Evolutionary conservation across 1,139 yeast genomes (phyloP), one percentile per base, ranked within the genome.

Genomic region (Hyphopichia fennica): DNA sequence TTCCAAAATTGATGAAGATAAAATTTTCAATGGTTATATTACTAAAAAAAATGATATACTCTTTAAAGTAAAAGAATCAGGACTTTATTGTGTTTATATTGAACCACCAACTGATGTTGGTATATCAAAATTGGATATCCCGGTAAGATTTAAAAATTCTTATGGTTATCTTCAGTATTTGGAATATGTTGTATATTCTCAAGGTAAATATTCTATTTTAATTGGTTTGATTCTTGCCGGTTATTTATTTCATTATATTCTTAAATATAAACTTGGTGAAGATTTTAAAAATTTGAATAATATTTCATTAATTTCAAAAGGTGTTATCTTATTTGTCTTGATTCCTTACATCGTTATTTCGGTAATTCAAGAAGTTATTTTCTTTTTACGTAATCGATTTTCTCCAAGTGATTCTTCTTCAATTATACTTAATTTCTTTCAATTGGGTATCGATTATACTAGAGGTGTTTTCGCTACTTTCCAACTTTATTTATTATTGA

Each of bases 71-170:
- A 46, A 54, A 3, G 48, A 56, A 19, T 50, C 67, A 1, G 75
- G 75, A 1, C 44, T 58, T 15, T 69, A 68, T 45, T 69, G 74
- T 54, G 62, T 63, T 17, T 68, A 66, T 44, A 50, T 62, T 37
- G 69, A 67, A 3, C 60, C 62, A 6, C 60, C 63, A 3, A 37
- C 40, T 1, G 56, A 47, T 11, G 41, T 33, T 15, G 43, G 37
- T 0, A 35, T 58, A 3, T 18, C 40, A 5, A 31, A 40, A 4
- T 38, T 60, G 25, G 38, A 41, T 8, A 42, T 63, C 9, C 58
- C 65, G 1, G 50, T 68, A 10, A 44, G 43, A 13, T 53, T 53
- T 44, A 49, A 47, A 20, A 63, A 58, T 43, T 53, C 63, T 2
- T 55, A 60, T 40, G 75, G 75, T 4, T 57, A 60, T 42, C 58